A percentile compares a stretch with the other conserved stretches of the same genome.
Evolutionary conservation across 1,284 basidiomycete genomes (phyloP).

Genomic region (Schizopora paradoxa): DNA sequence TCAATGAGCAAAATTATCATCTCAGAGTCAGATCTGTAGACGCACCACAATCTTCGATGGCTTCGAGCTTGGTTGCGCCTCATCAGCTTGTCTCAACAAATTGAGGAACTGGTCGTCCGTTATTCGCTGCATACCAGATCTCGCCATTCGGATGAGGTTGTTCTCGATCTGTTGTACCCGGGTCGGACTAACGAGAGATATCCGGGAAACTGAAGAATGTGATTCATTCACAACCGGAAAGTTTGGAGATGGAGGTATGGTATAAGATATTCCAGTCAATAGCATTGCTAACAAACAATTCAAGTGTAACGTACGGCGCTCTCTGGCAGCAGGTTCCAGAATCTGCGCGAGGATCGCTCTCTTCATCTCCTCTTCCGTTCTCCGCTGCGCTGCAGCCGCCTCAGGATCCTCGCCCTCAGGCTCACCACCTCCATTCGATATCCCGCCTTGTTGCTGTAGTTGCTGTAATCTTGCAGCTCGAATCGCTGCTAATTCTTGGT

Average conservation of each 20-base stretch:
- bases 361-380: slow-evolving; percentile 70
- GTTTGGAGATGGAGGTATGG: too few relatives aligned
- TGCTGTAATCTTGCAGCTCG: slow-evolving; percentile 39
- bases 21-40: not conserved
- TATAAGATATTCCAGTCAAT: slow-evolving; percentile 4
- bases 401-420: slow-evolving; percentile 8
- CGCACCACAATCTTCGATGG: slow-evolving; percentile 27
- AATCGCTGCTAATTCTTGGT: slow-evolving; percentile 39
- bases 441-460: slow-evolving; percentile 28
- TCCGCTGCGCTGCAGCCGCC: slow-evolving; percentile 48
- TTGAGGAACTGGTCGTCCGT: slow-evolving; percentile 83
- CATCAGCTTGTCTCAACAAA: slow-evolving; percentile 24
- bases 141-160: slow-evolving; percentile 86
- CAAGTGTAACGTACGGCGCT: slow-evolving; percentile 67
- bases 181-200: slow-evolving; percentile 87
- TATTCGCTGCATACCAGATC: slow-evolving; percentile 87
- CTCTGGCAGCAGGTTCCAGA: slow-evolving; percentile 81
- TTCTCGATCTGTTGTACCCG: slow-evolving; percentile 84
- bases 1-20: not conserved
- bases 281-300: slow-evolving; percentile 2
- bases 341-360: slow-evolving; percentile 84
- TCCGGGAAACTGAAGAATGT: slow-evolving; percentile 68
- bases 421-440: slow-evolving; percentile 4
- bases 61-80: slow-evolving; percentile 22
- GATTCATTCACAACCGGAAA: not conserved